Evolutionary conservation across 2,329 filamentous ascomycete species (phyloP).

Genomic region (Blastomyces percursus): DNA sequence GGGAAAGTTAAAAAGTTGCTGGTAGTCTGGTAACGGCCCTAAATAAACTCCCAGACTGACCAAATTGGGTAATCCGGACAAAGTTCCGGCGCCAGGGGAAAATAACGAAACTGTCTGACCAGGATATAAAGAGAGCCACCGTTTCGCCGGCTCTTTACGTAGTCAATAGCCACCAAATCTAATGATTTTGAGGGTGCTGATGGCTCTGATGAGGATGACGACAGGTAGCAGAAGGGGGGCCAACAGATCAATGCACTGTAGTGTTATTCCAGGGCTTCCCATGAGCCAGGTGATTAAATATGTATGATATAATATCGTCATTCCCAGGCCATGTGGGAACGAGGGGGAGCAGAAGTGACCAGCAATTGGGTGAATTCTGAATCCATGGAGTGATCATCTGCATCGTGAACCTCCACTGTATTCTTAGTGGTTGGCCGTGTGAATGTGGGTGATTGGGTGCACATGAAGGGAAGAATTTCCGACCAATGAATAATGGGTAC

Average conservation of each 20-base stretch:
- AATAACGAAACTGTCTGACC: neutral
- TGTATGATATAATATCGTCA: neutral
- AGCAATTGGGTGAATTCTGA: neutral
- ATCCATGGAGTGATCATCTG: neutral
- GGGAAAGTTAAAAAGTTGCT: neutral
- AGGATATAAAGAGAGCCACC: neutral
- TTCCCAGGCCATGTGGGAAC: neutral
- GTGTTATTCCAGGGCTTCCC: neutral
- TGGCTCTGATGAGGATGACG: neutral
- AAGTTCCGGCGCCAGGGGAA: neutral
- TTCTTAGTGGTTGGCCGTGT: neutral
- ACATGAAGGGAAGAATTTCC: neutral
- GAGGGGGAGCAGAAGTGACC: neutral
- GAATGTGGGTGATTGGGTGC: neutral
- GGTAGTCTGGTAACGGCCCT: neutral
- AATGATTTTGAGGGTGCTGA: neutral
- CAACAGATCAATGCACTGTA: neutral
- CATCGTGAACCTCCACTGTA: neutral
- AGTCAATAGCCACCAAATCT: neutral
- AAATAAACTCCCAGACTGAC: neutral
- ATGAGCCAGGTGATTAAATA: neutral
- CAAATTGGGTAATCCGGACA: neutral
- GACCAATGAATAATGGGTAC: neutral
- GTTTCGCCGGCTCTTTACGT: neutral
- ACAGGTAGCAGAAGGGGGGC: neutral